Evolutionary conservation across 108 stramenopile species (phyloP), one percentile per base, ranked within the genome.

Genomic region (Pseudonitzschia pungens): DNA sequence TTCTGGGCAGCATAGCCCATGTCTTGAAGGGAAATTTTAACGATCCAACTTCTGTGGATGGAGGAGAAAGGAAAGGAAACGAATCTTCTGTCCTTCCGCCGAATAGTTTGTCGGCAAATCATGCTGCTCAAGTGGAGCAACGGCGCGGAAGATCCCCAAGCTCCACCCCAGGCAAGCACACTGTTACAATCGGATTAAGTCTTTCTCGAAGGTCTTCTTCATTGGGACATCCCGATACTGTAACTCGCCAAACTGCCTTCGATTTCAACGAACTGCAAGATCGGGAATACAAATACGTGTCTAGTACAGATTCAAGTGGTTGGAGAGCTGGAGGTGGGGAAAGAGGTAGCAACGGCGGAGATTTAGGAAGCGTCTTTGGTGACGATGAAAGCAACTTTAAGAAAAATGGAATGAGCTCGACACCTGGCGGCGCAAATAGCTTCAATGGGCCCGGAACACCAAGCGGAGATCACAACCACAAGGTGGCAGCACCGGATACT

Each of bases 221-320:
- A 48, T 65, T 86, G 4, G 94, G 94, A 26, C 91, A 95, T 81
- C 85, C 89, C 10, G 87, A 86, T 65, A 92, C 94, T 4, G 88
- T 95, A 33, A 95, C 94, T 51, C 77, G 94, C 57, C 94, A 95
- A 73, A 91, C 90, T 44, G 90, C 89, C 20, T 95, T 90, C 80
- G 91, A 95, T 76, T 95, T 95, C 68, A 95, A 95, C 70, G 94
- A 95, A 68, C 59, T 95, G 68, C 94, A 95, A 76, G 94, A 95
- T 86, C 84, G 94, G 36, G 80, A 85, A 65, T 95, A 95, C 85
- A 91, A 92, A 72, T 95, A 91, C 77, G 94, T 95, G 36, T 85
- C 83, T 48, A 89, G 88, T 18, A 95, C 94, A 4, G 90, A 91
- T 72, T 62, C 78, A 9, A 78, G 62, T 64, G 94, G 94, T 32